phyloP scores from a whole-genome alignment of 2,329 filamentous ascomycete species.

The Colletotrichum filicis region DNA sequence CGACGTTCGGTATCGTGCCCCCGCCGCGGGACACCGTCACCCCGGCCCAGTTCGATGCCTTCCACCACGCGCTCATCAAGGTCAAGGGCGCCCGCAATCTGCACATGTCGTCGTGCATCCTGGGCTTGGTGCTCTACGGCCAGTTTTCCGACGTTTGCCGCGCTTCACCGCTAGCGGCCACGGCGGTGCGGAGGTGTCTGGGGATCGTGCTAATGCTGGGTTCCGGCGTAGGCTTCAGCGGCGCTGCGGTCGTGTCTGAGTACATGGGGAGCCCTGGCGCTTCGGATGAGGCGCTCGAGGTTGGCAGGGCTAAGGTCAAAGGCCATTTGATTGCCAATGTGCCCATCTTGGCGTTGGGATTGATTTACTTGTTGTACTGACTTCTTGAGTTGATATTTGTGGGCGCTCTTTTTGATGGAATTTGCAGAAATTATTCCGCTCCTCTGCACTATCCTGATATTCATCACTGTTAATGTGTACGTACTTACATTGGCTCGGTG shows the following conservation, averaged over 20 bases:
- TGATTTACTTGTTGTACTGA: slow-evolving; percentile 7
- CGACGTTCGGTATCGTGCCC: slow-evolving; percentile 22
- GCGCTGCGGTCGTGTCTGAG: slow-evolving; percentile 15
- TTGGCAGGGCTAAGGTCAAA: slow-evolving; percentile 21
- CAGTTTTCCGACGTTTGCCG: slow-evolving; percentile 22
- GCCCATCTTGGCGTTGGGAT: slow-evolving; percentile 21
- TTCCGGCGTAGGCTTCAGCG: slow-evolving; percentile 21
- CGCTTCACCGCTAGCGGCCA: slow-evolving; percentile 11
- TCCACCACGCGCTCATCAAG: slow-evolving; percentile 29
- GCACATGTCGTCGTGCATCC: slow-evolving; percentile 28
- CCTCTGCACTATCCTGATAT: neutral
- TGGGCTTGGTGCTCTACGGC: slow-evolving; percentile 20
- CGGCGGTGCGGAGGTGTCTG: slow-evolving; percentile 20
- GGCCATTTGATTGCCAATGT: slow-evolving; percentile 20
- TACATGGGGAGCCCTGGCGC: slow-evolving; percentile 7
- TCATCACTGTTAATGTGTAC: neutral
- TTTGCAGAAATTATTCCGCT: neutral
- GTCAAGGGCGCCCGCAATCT: slow-evolving; percentile 31
- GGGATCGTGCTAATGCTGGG: slow-evolving; percentile 26
- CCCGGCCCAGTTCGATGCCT: slow-evolving; percentile 28
- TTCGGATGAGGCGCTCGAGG: slow-evolving; percentile 6
- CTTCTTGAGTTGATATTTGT: neutral
- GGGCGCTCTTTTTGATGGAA: neutral
- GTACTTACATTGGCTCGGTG: neutral
- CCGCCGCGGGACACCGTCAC: slow-evolving; percentile 10